These are phyloP conservation scores for Thelonectria discophora DNA, from an alignment of 2,329 filamentous ascomycete genomes.

Conservation along the genomic window DNA sequence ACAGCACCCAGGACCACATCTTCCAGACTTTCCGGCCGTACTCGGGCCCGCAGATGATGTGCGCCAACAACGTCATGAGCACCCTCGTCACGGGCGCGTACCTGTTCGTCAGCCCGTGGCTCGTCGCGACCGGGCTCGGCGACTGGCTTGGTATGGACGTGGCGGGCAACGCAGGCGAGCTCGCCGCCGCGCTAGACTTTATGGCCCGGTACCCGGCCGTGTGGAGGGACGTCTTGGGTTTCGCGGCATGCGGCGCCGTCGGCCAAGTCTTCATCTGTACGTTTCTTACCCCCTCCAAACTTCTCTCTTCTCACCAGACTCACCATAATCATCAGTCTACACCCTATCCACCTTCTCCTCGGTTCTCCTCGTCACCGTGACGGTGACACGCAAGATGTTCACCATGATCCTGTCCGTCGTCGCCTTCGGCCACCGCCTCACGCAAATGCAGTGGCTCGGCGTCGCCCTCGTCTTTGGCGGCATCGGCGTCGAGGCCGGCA, in stretches of 20 bases:
- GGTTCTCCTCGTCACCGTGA: constrained; percentile 92
- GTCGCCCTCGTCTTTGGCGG: constrained; percentile 94
- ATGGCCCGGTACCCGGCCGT: constrained; percentile 82
- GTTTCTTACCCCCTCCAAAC: constrained; percentile 41
- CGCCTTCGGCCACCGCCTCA: constrained; percentile 90
- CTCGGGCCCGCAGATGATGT: constrained; percentile 98
- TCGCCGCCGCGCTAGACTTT: constrained; percentile 81
- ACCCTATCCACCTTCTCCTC: constrained; percentile 93
- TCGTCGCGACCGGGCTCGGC: constrained; percentile 73
- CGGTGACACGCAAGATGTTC: constrained; percentile 98
- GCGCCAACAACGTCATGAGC: constrained; percentile 90
- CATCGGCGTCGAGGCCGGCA: constrained; percentile 87
- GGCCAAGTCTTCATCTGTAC: constrained; percentile 95
- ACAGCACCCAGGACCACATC: constrained; percentile 95
- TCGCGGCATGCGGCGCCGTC: constrained; percentile 88
- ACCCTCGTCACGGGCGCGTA: constrained; percentile 81
- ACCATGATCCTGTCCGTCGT: constrained; percentile 98
- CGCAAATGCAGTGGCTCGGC: constrained; percentile 91
- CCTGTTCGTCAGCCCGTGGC: constrained; percentile 79
- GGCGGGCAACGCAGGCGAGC: constrained; percentile 75
- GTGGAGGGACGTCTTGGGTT: constrained; percentile 87
- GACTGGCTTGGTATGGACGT: constrained; percentile 73
- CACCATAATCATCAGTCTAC: constrained; percentile 67
- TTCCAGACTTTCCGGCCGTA: constrained; percentile 83
- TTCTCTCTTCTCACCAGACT: constrained; percentile 17